These are phyloP conservation scores for Exserohilum rostratum DNA, from an alignment of 2,329 filamentous ascomycete genomes.

Conservation along the genomic window DNA sequence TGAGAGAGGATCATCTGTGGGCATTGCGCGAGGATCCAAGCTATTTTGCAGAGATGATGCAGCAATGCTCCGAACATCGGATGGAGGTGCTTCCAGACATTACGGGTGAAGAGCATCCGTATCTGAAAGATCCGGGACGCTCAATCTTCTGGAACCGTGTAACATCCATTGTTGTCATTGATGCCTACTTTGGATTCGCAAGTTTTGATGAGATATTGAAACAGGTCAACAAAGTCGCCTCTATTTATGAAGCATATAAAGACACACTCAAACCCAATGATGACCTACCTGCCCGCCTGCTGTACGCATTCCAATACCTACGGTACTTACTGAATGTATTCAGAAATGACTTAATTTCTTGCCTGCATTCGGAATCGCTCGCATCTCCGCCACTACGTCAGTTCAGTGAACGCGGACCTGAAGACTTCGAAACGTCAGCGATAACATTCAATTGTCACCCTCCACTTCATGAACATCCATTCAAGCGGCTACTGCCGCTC, in stretches of 20 bases:
- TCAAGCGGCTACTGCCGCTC: constrained; percentile 16
- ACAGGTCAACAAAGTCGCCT: constrained; percentile 16
- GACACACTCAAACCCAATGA: neutral
- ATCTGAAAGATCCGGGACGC: neutral
- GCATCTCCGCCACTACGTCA: neutral
- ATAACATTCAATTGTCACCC: constrained; percentile 4
- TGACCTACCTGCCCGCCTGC: constrained; percentile 17
- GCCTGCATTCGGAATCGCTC: neutral
- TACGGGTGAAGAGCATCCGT: neutral
- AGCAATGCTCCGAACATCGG: constrained; percentile 56
- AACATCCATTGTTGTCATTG: neutral
- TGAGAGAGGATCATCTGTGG: constrained; percentile 35
- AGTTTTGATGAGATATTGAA: constrained; percentile 17
- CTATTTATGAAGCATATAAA: constrained; percentile 6
- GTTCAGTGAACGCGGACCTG: neutral
- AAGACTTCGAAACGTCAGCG: neutral
- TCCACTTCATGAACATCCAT: constrained; percentile 2
- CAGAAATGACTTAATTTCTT: constrained; percentile 5
- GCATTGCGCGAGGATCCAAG: constrained; percentile 63
- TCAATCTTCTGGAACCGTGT: constrained; percentile 26
- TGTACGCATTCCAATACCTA: constrained; percentile 19
- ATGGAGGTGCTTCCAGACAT: constrained; percentile 20
- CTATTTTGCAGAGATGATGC: constrained; percentile 60
- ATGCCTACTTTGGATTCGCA: constrained; percentile 17
- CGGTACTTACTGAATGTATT: constrained; percentile 13